Evolutionary conservation across 108 stramenopile genomes (phyloP).

Genomic region (Hondaea fermentalgiana): DNA sequence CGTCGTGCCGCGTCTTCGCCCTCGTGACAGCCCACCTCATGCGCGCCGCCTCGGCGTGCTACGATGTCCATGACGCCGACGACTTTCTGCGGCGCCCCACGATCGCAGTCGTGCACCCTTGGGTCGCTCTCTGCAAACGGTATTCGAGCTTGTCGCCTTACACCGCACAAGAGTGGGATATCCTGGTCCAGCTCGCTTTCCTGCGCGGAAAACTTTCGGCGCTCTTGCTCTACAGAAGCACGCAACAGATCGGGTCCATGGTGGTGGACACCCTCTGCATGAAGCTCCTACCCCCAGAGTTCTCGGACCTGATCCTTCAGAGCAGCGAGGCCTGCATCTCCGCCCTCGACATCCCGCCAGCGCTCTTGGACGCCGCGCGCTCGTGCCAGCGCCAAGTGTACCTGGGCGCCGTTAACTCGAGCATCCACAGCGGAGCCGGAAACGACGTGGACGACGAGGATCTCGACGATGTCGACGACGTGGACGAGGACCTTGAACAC

Average conservation of each 20-base stretch:
- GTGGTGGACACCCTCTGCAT: neutral
- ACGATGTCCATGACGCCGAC: neutral
- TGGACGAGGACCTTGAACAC: neutral
- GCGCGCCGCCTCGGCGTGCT: neutral
- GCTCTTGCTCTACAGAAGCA: neutral
- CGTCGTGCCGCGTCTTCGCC: neutral
- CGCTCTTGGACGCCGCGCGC: neutral
- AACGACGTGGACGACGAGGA: neutral
- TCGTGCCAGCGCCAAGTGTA: neutral
- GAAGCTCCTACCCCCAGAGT: neutral
- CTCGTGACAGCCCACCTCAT: neutral
- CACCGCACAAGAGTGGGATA: neutral
- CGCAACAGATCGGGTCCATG: neutral
- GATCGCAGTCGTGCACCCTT: neutral
- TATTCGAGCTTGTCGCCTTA: neutral
- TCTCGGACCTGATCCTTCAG: neutral
- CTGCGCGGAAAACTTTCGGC: neutral
- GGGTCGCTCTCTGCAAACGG: neutral
- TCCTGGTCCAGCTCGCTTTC: neutral
- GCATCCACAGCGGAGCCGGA: neutral
- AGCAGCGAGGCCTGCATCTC: neutral
- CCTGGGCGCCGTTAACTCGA: neutral
- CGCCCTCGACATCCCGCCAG: neutral
- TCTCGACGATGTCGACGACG: neutral
- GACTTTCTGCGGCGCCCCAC: neutral